Evolutionary conservation across 192 early-diverging fungal genomes (phyloP).

Genomic region (Geranomyces variabilis): DNA sequence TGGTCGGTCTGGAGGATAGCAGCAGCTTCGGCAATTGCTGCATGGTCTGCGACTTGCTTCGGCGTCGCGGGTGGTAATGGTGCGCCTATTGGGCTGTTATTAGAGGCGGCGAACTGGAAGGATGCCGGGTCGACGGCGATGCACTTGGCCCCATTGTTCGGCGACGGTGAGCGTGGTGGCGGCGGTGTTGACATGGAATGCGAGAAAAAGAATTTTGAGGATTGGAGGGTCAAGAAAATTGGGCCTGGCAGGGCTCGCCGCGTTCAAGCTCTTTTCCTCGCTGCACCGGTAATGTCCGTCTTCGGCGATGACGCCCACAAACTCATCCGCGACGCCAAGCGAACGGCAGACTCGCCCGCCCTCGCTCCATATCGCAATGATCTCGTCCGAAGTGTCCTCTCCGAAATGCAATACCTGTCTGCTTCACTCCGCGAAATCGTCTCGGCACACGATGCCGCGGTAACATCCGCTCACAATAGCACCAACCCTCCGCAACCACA

Average conservation of each 20-base stretch:
- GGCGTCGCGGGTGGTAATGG: constrained; percentile 17
- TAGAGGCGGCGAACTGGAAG: not conserved
- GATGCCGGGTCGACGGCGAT: constrained; percentile 8
- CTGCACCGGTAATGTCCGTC: constrained; percentile 44
- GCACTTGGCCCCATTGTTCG: not conserved
- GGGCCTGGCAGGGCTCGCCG: no score
- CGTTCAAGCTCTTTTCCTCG: no score
- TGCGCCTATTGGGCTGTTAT: not conserved
- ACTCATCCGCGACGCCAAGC: constrained; percentile 80
- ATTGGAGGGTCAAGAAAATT: no score
- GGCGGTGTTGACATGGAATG: no score
- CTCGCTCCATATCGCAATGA: constrained; percentile 81
- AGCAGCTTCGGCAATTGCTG: constrained; percentile 46
- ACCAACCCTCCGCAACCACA: not conserved
- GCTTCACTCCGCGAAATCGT: constrained; percentile 16
- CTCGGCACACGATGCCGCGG: not conserved
- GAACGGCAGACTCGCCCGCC: constrained; percentile 56
- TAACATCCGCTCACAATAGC: not conserved
- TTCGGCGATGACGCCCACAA: constrained; percentile 79
- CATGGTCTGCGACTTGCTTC: not conserved
- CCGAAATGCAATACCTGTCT: constrained; percentile 66
- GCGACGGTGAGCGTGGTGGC: no score
- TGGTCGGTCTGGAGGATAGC: constrained; percentile 59
- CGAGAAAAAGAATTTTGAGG: no score
- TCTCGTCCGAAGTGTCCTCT: constrained; percentile 74